phyloP scores from a whole-genome alignment of 306 rosid species.

The Quercus aquifolioides region DNA sequence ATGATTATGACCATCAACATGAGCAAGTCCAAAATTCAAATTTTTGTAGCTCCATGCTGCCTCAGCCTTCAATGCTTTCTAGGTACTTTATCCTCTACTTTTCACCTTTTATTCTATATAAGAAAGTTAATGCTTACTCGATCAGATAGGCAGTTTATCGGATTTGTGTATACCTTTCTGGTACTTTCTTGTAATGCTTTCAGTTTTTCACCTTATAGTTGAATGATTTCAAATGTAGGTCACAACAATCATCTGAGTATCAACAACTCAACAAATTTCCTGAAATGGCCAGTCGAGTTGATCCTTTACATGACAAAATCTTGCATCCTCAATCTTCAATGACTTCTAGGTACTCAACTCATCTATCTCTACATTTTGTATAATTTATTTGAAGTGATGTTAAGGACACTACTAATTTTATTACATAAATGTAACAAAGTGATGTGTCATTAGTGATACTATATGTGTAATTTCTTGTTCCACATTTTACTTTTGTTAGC shows the following conservation, averaged over 20 bases:
- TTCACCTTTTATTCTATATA: too few species aligned
- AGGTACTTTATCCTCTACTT: conserved; percentile 1
- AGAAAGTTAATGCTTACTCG: too few species aligned
- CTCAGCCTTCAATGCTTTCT: background rate
- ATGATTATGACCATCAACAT: background rate
- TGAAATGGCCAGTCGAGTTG: background rate
- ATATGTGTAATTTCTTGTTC: background rate
- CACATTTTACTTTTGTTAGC: background rate
- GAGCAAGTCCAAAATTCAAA: background rate
- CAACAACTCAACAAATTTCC: background rate
- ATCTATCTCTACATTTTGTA: background rate
- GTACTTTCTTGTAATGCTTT: background rate
- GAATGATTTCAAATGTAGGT: background rate
- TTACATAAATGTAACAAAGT: too few species aligned
- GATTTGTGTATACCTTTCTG: too few species aligned
- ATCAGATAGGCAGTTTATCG: too few species aligned
- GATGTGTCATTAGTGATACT: too few species aligned
- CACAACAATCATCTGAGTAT: background rate
- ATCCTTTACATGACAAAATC: background rate
- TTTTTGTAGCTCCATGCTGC: background rate
- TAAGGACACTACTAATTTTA: too few species aligned
- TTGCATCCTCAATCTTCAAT: background rate
- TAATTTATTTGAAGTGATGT: background rate
- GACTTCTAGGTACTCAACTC: background rate
- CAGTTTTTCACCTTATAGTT: background rate